Percentiles rank a stretch among this genome's conserved stretches.
Evolutionary conservation across 2,329 filamentous ascomycete genomes (phyloP).

Genomic region (Colletotrichum chrysophilum): DNA sequence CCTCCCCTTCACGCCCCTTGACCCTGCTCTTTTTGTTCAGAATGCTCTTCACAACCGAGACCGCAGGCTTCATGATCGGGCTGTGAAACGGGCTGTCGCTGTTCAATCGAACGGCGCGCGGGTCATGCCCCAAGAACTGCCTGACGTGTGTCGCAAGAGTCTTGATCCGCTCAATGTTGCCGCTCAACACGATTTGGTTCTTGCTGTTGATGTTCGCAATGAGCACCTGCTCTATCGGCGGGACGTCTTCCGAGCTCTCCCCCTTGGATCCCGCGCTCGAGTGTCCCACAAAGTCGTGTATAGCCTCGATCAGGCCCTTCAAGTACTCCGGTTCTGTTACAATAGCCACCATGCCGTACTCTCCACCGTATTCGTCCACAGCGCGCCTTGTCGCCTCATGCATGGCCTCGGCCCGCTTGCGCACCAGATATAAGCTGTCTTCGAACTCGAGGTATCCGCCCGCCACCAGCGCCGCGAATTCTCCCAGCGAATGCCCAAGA

Average conservation of each 20-base stretch:
- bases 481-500: slow-evolving; percentile 88
- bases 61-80: slow-evolving; percentile 87
- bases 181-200: slow-evolving; percentile 94
- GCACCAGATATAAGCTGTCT: slow-evolving; percentile 80
- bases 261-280: slow-evolving; percentile 68
- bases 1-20: slow-evolving; percentile 57
- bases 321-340: slow-evolving; percentile 86
- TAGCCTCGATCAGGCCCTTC: slow-evolving; percentile 69
- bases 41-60: slow-evolving; percentile 72
- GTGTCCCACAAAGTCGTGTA: slow-evolving; percentile 80
- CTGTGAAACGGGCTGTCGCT: slow-evolving; percentile 91
- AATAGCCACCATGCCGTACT: slow-evolving; percentile 93
- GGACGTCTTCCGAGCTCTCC: slow-evolving; percentile 70
- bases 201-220: slow-evolving; percentile 96
- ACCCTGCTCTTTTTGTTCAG: slow-evolving; percentile 64
- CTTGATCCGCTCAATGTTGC: slow-evolving; percentile 82
- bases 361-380: slow-evolving; percentile 71
- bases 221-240: slow-evolving; percentile 83
- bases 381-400: slow-evolving; percentile 74
- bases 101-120: slow-evolving; percentile 83
- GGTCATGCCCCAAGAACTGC: slow-evolving; percentile 91
- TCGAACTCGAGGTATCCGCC: slow-evolving; percentile 79
- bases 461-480: slow-evolving; percentile 89
- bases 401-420: slow-evolving; percentile 83
- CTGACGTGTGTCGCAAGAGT: slow-evolving; percentile 83